These are phyloP conservation scores for Chloropicon primus DNA, from an alignment of 139 green algal genomes.

Conservation along the genomic window DNA sequence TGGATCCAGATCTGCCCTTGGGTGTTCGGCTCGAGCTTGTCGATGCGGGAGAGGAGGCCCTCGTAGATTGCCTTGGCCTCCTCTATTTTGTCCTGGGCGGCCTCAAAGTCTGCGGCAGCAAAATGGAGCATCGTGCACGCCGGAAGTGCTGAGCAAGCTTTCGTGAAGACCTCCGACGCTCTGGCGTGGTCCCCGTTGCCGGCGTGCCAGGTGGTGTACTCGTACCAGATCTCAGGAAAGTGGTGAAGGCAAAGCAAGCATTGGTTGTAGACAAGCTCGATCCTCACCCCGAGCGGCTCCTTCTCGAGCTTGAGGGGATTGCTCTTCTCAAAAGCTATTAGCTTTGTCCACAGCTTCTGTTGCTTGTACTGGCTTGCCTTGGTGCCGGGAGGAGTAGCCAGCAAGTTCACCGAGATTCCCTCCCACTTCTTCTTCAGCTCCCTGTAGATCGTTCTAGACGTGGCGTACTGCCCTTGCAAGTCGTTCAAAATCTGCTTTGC, in stretches of 20 bases:
- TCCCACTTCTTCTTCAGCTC: conserved; percentile 25
- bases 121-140: conserved; percentile 56
- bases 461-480: conserved; percentile 53
- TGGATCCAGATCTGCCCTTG: conserved; percentile 4
- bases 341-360: background rate
- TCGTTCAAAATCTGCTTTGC: conserved; percentile 56
- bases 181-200: conserved; percentile 12
- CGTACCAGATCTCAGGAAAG: conserved; percentile 64
- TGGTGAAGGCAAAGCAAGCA: conserved; percentile 49
- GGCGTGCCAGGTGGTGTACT: conserved; percentile 41
- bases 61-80: conserved; percentile 8
- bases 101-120: conserved; percentile 48
- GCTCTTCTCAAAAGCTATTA: background rate
- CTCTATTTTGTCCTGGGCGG: conserved; percentile 4
- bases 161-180: conserved; percentile 18
- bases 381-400: background rate
- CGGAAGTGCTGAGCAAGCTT: conserved; percentile 41
- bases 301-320: background rate
- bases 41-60: background rate
- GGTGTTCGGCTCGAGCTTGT: background rate
- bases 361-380: background rate
- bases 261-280: conserved; percentile 64
- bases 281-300: background rate
- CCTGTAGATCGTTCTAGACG: conserved; percentile 25
- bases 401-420: background rate